A percentile compares a stretch with the other conserved stretches of the same genome.
These are phyloP conservation scores for Rasamsonia emersonii DNA, from an alignment of 2,329 filamentous ascomycete genomes.

Conservation along the genomic window DNA sequence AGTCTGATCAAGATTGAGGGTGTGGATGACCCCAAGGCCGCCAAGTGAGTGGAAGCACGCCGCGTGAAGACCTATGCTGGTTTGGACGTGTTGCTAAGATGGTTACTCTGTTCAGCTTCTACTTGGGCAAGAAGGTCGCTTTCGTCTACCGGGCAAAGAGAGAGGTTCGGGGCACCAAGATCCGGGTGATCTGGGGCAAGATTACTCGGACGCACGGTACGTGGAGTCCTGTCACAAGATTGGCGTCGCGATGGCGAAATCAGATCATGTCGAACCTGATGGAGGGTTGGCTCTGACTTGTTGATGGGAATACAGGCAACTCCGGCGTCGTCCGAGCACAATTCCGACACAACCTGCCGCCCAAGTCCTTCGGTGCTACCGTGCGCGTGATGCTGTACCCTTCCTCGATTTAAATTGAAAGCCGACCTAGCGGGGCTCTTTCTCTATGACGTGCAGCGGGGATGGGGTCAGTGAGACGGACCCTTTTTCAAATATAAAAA, in stretches of 20 bases:
- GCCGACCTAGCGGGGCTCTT: slow-evolving; percentile 7
- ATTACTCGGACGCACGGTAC: slow-evolving; percentile 90
- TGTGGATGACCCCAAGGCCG: slow-evolving; percentile 81
- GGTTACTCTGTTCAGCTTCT: slow-evolving; percentile 56
- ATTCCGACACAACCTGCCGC: slow-evolving; percentile 91
- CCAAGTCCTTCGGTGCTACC: slow-evolving; percentile 92
- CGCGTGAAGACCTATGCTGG: slow-evolving; percentile 3
- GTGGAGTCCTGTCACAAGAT: slow-evolving; percentile 18
- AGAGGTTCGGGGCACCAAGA: slow-evolving; percentile 95
- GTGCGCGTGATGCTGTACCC: slow-evolving; percentile 97
- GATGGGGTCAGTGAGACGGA: neutral
- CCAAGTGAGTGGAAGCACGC: slow-evolving; percentile 52
- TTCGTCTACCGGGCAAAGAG: slow-evolving; percentile 96
- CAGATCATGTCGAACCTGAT: neutral
- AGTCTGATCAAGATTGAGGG: slow-evolving; percentile 97
- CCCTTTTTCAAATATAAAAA: slow-evolving; percentile 2
- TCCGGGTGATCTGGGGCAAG: slow-evolving; percentile 99
- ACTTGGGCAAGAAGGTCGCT: slow-evolving; percentile 96
- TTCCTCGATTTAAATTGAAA: slow-evolving; percentile 72
- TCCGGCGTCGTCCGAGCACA: slow-evolving; percentile 95
- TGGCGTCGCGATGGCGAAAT: neutral
- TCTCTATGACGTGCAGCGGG: slow-evolving; percentile 3
- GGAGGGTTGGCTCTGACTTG: slow-evolving; percentile 2
- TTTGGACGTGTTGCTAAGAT: slow-evolving; percentile 23
- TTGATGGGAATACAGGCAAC: slow-evolving; percentile 61